Evolutionary conservation across 2,329 filamentous ascomycete species (phyloP), one percentile per base, ranked within the genome.

Genomic region (Trichophyton simii): DNA sequence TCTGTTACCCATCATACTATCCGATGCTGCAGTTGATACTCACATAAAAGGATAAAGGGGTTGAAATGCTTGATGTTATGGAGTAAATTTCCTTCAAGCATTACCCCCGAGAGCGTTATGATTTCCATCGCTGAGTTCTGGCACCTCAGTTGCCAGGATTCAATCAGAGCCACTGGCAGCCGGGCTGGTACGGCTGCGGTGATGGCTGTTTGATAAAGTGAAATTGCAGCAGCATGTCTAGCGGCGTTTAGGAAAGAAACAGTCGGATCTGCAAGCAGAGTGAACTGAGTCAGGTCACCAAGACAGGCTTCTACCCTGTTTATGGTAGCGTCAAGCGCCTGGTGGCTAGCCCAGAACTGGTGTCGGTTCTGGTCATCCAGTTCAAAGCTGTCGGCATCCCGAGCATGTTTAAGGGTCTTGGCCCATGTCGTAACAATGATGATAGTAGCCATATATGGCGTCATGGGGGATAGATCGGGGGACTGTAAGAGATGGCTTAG

Each of bases 41-140:
- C 46, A 59, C 58, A 50, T 59, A 59, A 50, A 50, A 59, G 42
- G 28, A 59, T 48, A 50, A 48, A 59, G 11, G 58, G 58, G 25
- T 59, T 59, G n/a, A 59, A 59, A 59, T 59, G 58, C 25, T 50
- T 18, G 18, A 44, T 52, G 31, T 59, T 46, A 22, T 59, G 58
- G 8, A 59, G 41, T 34, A 44, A 18, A 36, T 50, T 59, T 11
- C 41, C 20, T 44, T 59, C 58, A 22, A 59, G 44, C 58, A 59
- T 59, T 20, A 50, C 44, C n/a, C 58, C 44, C 6, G 41, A 46
- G 15, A 59, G 41, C 1, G 41, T 52, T 34, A 59, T 34, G 13
- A 52, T 59, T 20, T 59, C 58, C 58, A 59, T 59, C 3, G 58
- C 41, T 22, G 58, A 59, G 25, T 41, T 48, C 22, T 59, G 41